Evolutionary conservation across 2,329 filamentous ascomycete genomes (phyloP).

Genomic region (Colletotrichum melonis): DNA sequence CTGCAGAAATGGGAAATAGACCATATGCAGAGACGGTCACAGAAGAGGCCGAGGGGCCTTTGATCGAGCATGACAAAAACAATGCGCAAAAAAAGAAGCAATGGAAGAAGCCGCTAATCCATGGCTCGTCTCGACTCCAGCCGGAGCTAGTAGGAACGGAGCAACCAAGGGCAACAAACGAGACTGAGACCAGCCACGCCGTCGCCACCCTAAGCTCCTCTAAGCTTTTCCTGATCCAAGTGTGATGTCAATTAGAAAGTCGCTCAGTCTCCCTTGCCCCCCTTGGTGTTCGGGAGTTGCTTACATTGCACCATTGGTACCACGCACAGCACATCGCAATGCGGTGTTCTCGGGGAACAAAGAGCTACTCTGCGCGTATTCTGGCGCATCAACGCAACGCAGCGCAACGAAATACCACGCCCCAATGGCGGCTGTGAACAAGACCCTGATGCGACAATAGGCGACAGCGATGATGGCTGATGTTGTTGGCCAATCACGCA

Average conservation of each 20-base stretch:
- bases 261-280: background rate
- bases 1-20: background rate
- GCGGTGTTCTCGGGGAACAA: background rate
- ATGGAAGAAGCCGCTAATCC: slow-evolving; percentile 23
- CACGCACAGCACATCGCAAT: background rate
- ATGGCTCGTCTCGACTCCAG: slow-evolving; percentile 19
- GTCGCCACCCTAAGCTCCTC: slow-evolving; percentile 18
- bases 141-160: slow-evolving; percentile 13
- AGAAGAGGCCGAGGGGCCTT: background rate
- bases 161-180: background rate
- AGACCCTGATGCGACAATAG: background rate
- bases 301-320: background rate
- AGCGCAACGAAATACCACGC: background rate
- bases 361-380: background rate
- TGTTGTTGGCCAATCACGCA: slow-evolving; percentile 19
- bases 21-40: background rate
- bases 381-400: background rate
- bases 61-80: background rate
- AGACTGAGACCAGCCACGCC: slow-evolving; percentile 25
- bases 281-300: background rate
- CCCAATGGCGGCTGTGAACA: background rate
- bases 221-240: background rate
- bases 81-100: slow-evolving; percentile 25
- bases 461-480: slow-evolving; percentile 5
- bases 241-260: background rate